These are phyloP conservation scores for Ophiocordyceps camponoti-rufipedis DNA, from an alignment of 2,329 filamentous ascomycete genomes.

Conservation along the genomic window DNA sequence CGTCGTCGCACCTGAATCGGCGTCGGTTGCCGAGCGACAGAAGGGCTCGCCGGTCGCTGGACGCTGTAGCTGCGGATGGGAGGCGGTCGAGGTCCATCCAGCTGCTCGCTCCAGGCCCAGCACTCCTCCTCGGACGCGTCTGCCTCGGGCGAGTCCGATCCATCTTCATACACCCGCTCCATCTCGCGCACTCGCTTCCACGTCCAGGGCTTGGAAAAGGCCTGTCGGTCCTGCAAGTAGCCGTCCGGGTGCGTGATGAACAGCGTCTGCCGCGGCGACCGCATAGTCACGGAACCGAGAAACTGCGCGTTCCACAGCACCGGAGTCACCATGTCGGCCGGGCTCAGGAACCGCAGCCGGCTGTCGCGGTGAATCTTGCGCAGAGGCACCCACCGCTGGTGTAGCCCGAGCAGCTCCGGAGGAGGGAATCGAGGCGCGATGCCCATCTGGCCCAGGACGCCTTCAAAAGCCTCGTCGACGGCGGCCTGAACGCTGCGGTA, in stretches of 20 bases:
- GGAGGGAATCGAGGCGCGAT: constrained; percentile 12
- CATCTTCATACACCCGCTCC: constrained; percentile 33
- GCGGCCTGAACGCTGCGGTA: constrained; percentile 49
- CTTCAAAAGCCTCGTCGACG: constrained; percentile 42
- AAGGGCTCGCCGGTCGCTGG: background rate
- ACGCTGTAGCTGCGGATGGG: background rate
- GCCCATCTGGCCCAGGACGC: constrained; percentile 28
- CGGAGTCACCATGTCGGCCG: constrained; percentile 55
- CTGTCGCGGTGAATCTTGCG: constrained; percentile 61
- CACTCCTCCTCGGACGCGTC: constrained; percentile 47
- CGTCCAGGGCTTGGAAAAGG: constrained; percentile 41
- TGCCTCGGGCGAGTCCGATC: constrained; percentile 25
- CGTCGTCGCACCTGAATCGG: background rate
- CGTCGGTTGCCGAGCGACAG: background rate
- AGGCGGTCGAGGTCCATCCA: constrained; percentile 34
- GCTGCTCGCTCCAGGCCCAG: constrained; percentile 47
- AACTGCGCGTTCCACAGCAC: constrained; percentile 56
- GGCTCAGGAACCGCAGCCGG: constrained; percentile 50
- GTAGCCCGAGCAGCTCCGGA: constrained; percentile 36
- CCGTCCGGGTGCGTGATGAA: constrained; percentile 61
- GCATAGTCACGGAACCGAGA: constrained; percentile 56
- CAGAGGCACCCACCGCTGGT: constrained; percentile 54
- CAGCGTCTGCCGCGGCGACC: constrained; percentile 45
- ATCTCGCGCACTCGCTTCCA: constrained; percentile 53
- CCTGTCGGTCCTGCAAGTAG: constrained; percentile 46